Percentiles rank a stretch among this genome's conserved stretches.
phyloP scores from a whole-genome alignment of 371 early-diverging fungal genomes.

The Mucor plumbeus region DNA sequence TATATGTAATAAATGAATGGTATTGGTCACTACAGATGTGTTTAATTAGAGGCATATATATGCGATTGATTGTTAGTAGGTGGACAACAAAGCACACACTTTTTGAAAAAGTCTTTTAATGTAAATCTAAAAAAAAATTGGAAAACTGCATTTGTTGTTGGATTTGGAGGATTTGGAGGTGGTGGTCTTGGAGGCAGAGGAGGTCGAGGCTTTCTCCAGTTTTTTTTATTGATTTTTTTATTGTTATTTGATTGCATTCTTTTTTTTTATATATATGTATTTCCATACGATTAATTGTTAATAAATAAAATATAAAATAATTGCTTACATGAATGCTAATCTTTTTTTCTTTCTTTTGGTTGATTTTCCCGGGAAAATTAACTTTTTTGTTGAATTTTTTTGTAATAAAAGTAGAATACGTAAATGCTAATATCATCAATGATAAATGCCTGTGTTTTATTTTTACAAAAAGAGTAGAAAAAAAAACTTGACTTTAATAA shows the following conservation, averaged over 20 bases:
- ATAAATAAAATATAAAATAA: too few relatives aligned
- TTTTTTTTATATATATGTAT: background rate
- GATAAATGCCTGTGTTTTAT: background rate
- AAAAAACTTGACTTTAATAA: background rate
- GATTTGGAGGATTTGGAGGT: background rate
- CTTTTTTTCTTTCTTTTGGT: background rate
- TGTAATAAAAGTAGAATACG: background rate
- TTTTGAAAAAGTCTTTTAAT: background rate
- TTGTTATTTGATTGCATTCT: background rate
- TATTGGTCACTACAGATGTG: background rate
- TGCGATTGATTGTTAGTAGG: background rate
- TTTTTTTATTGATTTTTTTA: background rate
- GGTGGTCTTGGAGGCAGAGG: background rate
- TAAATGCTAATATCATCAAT: slow-evolving; percentile 1
- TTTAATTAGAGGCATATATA: background rate
- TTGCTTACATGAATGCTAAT: background rate
- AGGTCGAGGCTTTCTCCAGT: slow-evolving; percentile 4
- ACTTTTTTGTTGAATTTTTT: background rate
- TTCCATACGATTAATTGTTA: too few relatives aligned
- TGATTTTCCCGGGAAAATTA: slow-evolving; percentile 1
- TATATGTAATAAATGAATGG: background rate
- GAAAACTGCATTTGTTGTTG: background rate
- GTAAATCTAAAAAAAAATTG: background rate
- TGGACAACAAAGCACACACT: background rate
- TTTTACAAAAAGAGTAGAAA: background rate